Evolutionary conservation across 2,329 filamentous ascomycete species (phyloP).

Genomic region (Cladosporium oxysporum): DNA sequence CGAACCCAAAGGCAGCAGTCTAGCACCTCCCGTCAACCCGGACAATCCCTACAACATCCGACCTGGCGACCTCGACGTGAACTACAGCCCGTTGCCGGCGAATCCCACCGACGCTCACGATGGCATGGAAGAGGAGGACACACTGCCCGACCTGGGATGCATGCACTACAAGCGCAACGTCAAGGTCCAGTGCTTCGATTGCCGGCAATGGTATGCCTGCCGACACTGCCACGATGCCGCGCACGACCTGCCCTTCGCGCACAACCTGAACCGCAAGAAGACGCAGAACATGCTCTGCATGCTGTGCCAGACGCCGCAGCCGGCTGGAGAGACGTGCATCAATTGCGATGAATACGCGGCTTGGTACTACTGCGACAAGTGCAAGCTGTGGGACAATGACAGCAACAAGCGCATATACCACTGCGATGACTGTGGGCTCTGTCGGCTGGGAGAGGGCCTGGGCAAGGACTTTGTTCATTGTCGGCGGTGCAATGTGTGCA

Average conservation of each 20-base stretch:
- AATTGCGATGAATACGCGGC: slow-evolving; percentile 76
- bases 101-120: slow-evolving; percentile 25
- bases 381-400: slow-evolving; percentile 97
- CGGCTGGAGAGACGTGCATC: slow-evolving; percentile 74
- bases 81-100: slow-evolving; percentile 36
- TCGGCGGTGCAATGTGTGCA: slow-evolving; percentile 95
- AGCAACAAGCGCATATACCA: slow-evolving; percentile 91
- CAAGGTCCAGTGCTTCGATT: slow-evolving; percentile 89
- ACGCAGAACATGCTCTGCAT: slow-evolving; percentile 98
- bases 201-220: slow-evolving; percentile 90
- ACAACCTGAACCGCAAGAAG: slow-evolving; percentile 71
- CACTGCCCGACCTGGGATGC: slow-evolving; percentile 67
- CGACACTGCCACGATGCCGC: slow-evolving; percentile 94
- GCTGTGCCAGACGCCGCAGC: slow-evolving; percentile 84
- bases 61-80: slow-evolving; percentile 36
- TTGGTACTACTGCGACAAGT: slow-evolving; percentile 89
- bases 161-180: slow-evolving; percentile 94
- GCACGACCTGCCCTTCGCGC: slow-evolving; percentile 52
- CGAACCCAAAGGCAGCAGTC: not conserved
- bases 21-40: slow-evolving; percentile 31
- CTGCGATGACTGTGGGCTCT: slow-evolving; percentile 94
- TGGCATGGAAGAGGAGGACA: slow-evolving; percentile 43
- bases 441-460: slow-evolving; percentile 82
- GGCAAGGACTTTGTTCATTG: slow-evolving; percentile 98
- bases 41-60: slow-evolving; percentile 40